Evolutionary conservation across 495 filamentous ascomycete species (phyloP), one percentile per base, ranked within the genome.

Genomic region (Neurospora terricola): DNA sequence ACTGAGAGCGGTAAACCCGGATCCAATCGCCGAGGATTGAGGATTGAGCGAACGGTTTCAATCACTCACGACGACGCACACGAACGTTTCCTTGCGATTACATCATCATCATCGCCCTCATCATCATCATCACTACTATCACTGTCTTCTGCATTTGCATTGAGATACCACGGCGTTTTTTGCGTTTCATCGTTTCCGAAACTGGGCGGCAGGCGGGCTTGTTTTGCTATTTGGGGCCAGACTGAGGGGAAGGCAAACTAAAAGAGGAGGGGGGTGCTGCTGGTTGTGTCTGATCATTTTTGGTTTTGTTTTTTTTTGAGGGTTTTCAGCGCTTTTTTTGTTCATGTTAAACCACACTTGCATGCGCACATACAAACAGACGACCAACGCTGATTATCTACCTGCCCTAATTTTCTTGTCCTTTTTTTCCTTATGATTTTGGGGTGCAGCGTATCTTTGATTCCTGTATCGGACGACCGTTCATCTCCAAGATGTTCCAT

Each of bases 1-100:
- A 23, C 81, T 89, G n/a, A 80, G 86, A 73, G 84, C 86, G 3
- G 84, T 77, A 54, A 89, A 89, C 71, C 86, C 86, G 16, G 86
- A 89, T 72, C 84, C 85, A 8, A 72, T 77, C 3, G 16, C 11
- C 21, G 77, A 81, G 30, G 71, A 76, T 23, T 77, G 77, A 77
- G 71, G 59, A 76, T 36, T 18, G 7, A 66, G 30, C 54, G 54
- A 27, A 66, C 54, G 23, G 14, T 34, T 34, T 36, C 54, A 66
- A 34, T 34, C 14, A 66, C 54, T 66, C 54, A 66, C 54, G 54
- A 66, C 54, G 54, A 66, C 27, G 54, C 54, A 66, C 54, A 66
- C 54, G 54, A 66, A 66, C 27, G 54, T 18, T 66, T 66, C 27
- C 54, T 66, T 34, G 54, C 14, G 27, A 66, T 9, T 34, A 34